Evolutionary conservation across 208 protist species (phyloP), one percentile per base, ranked within the genome.

Genomic region (Wallacemonas sp.): DNA sequence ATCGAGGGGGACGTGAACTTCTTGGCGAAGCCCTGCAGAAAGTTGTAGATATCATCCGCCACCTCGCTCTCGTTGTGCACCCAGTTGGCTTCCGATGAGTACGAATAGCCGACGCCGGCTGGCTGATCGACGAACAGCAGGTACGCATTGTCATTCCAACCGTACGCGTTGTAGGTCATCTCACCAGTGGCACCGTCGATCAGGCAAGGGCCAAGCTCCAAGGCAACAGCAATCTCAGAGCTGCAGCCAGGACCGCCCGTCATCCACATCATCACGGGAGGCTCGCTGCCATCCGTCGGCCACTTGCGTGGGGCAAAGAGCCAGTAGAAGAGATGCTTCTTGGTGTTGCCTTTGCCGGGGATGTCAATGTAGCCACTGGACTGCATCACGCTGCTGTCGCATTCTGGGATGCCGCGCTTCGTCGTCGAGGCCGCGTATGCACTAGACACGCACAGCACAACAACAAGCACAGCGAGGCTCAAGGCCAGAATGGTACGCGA

Each of bases 101-200:
- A 95, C 32, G 78, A 91, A 78, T 93, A 98, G 36, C 95, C 95
- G 28, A 90, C 79, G n/a, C 93, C 93, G 16, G 78, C 77, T 1
- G 93, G 86, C 80, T 97, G 91, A 65, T 98, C 95, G 33, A 98
- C 81, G 50, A 85, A 97, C 54, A 98, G 62, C 11, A 98, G 41
- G 75, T 89, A 94, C 23, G 87, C 36, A 14, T 41, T 41, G 36
- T 41, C 36, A 41, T 41, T 41, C 36, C 36, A 41, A 14, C 36
- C 36, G 36, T 41, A 41, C 36, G 36, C 88, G 25, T 92, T 44
- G 31, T 79, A 71, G 61, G 91, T 95, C 91, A 72, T 52, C 26
- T 79, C 32, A 1, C 71, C 61, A 12, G 77, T 69, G 23, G 65
- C 70, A 41, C 79, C 76, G 67, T 93, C 87, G 57, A 95, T 65